Base-by-base conservation (phyloP, 768 basidiomycete genomes). In the Xerocomellus amylosporus region DNA sequence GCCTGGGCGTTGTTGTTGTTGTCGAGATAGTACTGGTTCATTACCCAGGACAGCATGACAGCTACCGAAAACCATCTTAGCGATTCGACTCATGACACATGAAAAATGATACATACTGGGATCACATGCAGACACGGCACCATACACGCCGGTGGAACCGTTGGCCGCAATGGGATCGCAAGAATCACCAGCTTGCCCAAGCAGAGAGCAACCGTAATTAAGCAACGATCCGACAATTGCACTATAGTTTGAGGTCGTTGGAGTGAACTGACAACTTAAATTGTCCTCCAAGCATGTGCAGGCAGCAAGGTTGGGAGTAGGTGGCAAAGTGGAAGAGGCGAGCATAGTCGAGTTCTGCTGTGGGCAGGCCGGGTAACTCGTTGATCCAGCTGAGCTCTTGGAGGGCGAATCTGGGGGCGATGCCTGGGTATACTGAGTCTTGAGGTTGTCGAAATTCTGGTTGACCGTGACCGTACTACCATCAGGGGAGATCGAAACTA, bases 251-350 rank as follows among this genome's bases (percentile, higher is more conserved):
- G 73, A 72, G 2, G 83, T 84, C 38, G 75, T 61, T 24, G 87
- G 86, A 8, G 77, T 86, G 65, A 93, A 93, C 58, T 75, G 77
- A 69, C 94, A 97, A 59, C 83, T 80, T 50, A 95, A 77, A 20
- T 77, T 77, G 49, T 71, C 73, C 68, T 83, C 77, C 61, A 95
- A 65, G 69, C 94, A 97, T 51, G 78, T 72, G 72, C 94, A 97
- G n/a, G 86, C 87, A 24, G 77, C 71, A 48, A 86, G 79, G 67
- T 90, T 86, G 3, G 94, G 94, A 6, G 94, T 97, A 1, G 87
- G 84, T 17, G 94, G 94, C 33, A 96, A 75, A 10, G 76, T 83
- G 2, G 77, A 78, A 7, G 85, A 85, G 33, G 87, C 90, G 41
- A 82, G 71, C 69, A 87, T 82, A 2, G 74, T 77, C n/a, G 76